These are phyloP conservation scores for Plectosphaerella cucumerina DNA, from an alignment of 2,329 filamentous ascomycete genomes.

Conservation along the genomic window DNA sequence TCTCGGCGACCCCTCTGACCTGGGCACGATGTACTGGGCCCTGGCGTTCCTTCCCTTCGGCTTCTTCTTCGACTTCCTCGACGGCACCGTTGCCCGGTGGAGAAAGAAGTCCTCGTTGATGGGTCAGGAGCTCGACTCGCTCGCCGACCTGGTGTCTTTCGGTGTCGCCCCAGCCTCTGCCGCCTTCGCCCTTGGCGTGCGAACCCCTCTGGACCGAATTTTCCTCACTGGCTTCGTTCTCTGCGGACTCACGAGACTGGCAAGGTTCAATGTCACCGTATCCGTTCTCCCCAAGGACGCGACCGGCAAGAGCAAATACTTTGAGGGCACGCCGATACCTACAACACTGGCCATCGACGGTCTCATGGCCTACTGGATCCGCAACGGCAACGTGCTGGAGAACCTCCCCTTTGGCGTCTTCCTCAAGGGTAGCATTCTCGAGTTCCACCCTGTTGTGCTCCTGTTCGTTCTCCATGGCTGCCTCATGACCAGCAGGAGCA, in stretches of 20 bases:
- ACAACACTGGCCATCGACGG: conserved; percentile 78
- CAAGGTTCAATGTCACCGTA: conserved; percentile 96
- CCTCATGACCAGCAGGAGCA: conserved; percentile 90
- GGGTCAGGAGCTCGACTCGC: conserved; percentile 94
- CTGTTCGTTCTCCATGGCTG: conserved; percentile 88
- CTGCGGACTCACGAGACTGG: conserved; percentile 86
- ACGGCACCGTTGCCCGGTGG: conserved; percentile 95
- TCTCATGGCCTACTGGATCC: conserved; percentile 87
- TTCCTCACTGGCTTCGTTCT: conserved; percentile 85
- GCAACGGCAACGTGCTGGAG: conserved; percentile 72
- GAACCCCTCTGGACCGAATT: conserved; percentile 78
- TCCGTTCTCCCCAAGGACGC: conserved; percentile 86
- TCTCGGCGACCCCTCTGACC: conserved; percentile 62
- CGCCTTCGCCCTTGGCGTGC: conserved; percentile 85
- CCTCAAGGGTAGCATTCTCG: conserved; percentile 62
- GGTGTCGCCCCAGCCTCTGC: conserved; percentile 83
- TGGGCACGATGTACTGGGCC: conserved; percentile 73
- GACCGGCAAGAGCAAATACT: conserved; percentile 87
- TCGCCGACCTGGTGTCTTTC: conserved; percentile 95
- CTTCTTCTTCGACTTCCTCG: conserved; percentile 96
- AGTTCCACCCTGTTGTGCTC: conserved; percentile 78
- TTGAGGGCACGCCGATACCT: conserved; percentile 95
- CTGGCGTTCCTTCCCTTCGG: conserved; percentile 87
- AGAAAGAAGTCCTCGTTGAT: conserved; percentile 95
- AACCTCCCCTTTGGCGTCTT: conserved; percentile 72